Base-by-base conservation (phyloP, 345 rosid genomes). In the Eucalyptus cladocalyx region DNA sequence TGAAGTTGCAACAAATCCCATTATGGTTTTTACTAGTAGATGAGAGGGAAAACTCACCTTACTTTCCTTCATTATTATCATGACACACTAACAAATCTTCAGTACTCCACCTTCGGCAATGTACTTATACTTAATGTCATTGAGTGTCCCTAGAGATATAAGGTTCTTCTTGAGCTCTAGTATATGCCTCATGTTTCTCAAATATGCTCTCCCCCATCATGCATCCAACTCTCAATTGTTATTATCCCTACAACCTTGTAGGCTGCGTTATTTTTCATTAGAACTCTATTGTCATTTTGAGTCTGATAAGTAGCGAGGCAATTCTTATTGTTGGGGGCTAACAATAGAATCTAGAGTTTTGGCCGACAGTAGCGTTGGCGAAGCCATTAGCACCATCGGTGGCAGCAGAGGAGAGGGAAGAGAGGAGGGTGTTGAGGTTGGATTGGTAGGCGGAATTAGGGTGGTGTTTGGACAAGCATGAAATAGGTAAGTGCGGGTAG, bases 321-420 rank as follows among this genome's bases (percentile, higher is more conserved):
- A 23, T 56, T 56, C 28, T 56, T 49, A 49, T 14, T 49, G 51
- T 49, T 49, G 51, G 17, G 51, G 51, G 51, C 51, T 14, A 49
- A 49, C 17, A 49, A 49, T 5, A 49, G 16, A 49, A 49, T 0
- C 51, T 48, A 49, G 76, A n/a, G 40, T 16, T 67, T 67, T 67
- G 76, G 76, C 76, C 11, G 3, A 9, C 6, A 2, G 40, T n/a
- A 19, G 40, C 21, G 0, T 15, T n/a, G 21, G 40, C 11, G 3
- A 67, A 67, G 40, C 76, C 40, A 0, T 16, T 1, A 5, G 11
- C 0, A 2, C 17, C 8, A 19, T 58, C 6, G 2, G n/a, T 1
- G n/a, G 67, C 2, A 0, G 2, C 7, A 11, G 16, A 26, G 62
- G 62, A 56, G 30, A 56, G 62, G 62, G 62, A 56, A 56, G 62